phyloP scores from a whole-genome alignment of 495 filamentous ascomycete species.

The Trichoderma orchidacearum region DNA sequence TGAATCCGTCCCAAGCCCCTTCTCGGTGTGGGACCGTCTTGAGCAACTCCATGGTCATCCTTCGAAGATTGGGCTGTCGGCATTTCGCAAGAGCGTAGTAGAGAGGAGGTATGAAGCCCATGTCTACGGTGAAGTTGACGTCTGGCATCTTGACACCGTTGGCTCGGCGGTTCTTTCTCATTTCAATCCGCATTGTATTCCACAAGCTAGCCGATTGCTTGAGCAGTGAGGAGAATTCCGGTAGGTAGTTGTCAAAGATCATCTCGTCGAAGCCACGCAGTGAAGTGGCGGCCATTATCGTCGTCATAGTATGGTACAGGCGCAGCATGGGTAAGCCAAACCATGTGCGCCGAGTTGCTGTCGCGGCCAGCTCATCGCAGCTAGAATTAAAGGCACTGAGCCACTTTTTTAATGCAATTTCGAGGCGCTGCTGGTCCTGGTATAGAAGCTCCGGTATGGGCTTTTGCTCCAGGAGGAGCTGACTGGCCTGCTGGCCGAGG shows the following conservation, averaged over 20 bases:
- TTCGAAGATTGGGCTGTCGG: slow-evolving; percentile 30
- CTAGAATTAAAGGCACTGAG: slow-evolving; percentile 6
- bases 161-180: not conserved
- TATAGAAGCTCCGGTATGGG: not conserved
- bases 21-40: slow-evolving; percentile 28
- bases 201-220: slow-evolving; percentile 16
- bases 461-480: not conserved
- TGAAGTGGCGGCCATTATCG: slow-evolving; percentile 29
- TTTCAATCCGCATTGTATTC: not conserved
- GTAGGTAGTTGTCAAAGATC: slow-evolving; percentile 26
- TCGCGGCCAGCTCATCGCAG: not conserved
- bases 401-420: slow-evolving; percentile 10
- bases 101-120: slow-evolving; percentile 35
- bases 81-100: slow-evolving; percentile 44
- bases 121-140: slow-evolving; percentile 27
- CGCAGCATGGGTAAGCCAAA: slow-evolving; percentile 19
- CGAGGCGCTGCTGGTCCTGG: not conserved
- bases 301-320: slow-evolving; percentile 31
- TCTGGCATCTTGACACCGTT: slow-evolving; percentile 2
- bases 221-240: slow-evolving; percentile 24
- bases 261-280: slow-evolving; percentile 19
- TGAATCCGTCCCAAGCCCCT: slow-evolving; percentile 30
- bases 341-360: not conserved
- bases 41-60: slow-evolving; percentile 29
- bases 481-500: not conserved